Evolutionary conservation across 768 basidiomycete species (phyloP), one percentile per base, ranked within the genome.

Genomic region (Termitomyces sp.): DNA sequence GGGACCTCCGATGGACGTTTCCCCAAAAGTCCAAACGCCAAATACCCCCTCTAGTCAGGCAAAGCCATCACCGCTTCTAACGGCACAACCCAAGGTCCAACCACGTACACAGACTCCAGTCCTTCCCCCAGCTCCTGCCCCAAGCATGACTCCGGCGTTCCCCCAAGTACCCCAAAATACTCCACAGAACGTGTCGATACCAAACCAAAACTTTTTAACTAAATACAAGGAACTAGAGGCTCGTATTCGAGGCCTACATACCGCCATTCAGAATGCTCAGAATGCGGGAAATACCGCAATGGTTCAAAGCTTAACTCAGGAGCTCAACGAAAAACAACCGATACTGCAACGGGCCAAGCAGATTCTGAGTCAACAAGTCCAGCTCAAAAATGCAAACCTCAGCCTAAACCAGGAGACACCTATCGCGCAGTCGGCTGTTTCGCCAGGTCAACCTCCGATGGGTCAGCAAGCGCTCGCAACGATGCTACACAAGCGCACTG

Each of bases 391-490:
- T 52, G 32, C 9, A 5, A 55, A 32, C 5, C 25, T 36, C 2
- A 20, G 38, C 1, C 45, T 40, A 25, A 38, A 46, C 20, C 64
- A 56, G 38, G 55, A 59, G n/a, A 8, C 10, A 6, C 42, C 47
- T n/a, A 10, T 45, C 20, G 15, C 43, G 7, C 53, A 60, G 10
- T 10, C 51, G 17, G 29, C 40, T 15, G 50, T 51, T 4, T 50
- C 60, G 2, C 54, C 61, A 14, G 29, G 20, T 36, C 62, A 63
- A n/a, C 56, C 43, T 20, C 60, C 62, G 20, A 20, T 68, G 38
- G 73, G 73, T 38, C 65, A 67, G 5, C 74, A 74, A 37, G 56
- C 65, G 36, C 17, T 71, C 47, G 32, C 67, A 3, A 70, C 72
- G 32, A 51, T 63, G 32, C 37, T 56, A 11, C 66, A 74, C 49